Percentiles rank a stretch among this genome's conserved stretches.
These are phyloP conservation scores for Ceratobasidium sp. DNA, from an alignment of 1,284 basidiomycete genomes.

Conservation along the genomic window DNA sequence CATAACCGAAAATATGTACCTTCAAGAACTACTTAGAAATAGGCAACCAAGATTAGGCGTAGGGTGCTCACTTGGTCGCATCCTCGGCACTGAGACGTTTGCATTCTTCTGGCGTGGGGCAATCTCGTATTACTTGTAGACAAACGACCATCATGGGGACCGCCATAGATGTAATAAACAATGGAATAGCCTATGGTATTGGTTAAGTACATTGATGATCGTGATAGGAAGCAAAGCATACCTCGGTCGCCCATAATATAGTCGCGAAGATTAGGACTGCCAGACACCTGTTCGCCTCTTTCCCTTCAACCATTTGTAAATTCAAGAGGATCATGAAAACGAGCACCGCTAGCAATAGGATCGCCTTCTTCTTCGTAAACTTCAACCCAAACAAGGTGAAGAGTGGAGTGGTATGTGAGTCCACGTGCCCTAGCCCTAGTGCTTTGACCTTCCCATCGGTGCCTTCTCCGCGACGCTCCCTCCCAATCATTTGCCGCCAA, in stretches of 20 bases:
- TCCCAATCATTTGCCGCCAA: slow-evolving; percentile 97
- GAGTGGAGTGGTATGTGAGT: slow-evolving; percentile 73
- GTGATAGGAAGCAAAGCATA: slow-evolving; percentile 57
- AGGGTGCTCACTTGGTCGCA: slow-evolving; percentile 78
- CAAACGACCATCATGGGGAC: slow-evolving; percentile 94
- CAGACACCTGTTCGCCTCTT: slow-evolving; percentile 91
- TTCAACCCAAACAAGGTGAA: slow-evolving; percentile 60
- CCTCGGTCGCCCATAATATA: slow-evolving; percentile 96
- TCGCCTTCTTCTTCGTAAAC: slow-evolving; percentile 75
- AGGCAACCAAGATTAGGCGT: background rate
- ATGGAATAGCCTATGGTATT: slow-evolving; percentile 87
- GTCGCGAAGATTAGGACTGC: slow-evolving; percentile 94
- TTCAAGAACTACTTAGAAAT: slow-evolving; percentile 54
- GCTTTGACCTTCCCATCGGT: slow-evolving; percentile 61
- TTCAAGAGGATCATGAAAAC: slow-evolving; percentile 76
- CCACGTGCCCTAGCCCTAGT: slow-evolving; percentile 56
- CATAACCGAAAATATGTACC: slow-evolving; percentile 83
- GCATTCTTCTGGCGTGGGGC: slow-evolving; percentile 69
- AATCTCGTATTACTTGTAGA: slow-evolving; percentile 83
- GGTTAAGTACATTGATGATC: slow-evolving; percentile 8
- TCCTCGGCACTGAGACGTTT: slow-evolving; percentile 73
- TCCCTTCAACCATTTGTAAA: slow-evolving; percentile 71
- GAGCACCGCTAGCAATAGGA: slow-evolving; percentile 69
- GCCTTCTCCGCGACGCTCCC: slow-evolving; percentile 79
- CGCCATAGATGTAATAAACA: slow-evolving; percentile 94